These are phyloP conservation scores for Lycium ferocissimum DNA, from an alignment of 257 asterid species.

Conservation along the genomic window DNA sequence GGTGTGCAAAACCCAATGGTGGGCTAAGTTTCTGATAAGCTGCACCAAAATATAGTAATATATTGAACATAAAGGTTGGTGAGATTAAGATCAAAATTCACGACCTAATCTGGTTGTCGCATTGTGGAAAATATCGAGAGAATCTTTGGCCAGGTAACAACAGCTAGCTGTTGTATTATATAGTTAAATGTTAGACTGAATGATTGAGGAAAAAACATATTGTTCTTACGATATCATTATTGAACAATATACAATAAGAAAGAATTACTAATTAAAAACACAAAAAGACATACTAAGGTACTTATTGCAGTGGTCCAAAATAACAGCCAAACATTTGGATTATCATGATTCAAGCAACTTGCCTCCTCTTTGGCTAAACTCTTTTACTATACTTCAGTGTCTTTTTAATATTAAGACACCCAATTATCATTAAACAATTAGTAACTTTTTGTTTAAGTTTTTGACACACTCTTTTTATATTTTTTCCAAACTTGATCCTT, in stretches of 20 bases:
- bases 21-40: neutral
- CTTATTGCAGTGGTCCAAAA: conserved; percentile 10
- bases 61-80: neutral
- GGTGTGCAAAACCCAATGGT: neutral
- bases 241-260: neutral
- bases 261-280: neutral
- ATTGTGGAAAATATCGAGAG: neutral
- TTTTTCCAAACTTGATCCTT: neutral
- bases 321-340: neutral
- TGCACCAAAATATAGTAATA: neutral
- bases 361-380: neutral
- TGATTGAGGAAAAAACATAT: neutral
- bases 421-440: neutral
- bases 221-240: neutral
- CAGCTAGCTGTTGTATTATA: neutral
- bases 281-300: neutral
- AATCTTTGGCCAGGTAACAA: conserved; percentile 1
- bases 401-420: no score
- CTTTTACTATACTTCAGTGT: neutral
- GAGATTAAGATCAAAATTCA: neutral
- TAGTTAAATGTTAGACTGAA: neutral
- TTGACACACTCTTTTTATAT: neutral
- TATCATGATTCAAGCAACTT: neutral
- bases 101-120: neutral
- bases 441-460: neutral